Evolutionary conservation across 345 rosid genomes (phyloP), one percentile per base, ranked within the genome.

Genomic region (Cardamine chenopodiifolia): DNA sequence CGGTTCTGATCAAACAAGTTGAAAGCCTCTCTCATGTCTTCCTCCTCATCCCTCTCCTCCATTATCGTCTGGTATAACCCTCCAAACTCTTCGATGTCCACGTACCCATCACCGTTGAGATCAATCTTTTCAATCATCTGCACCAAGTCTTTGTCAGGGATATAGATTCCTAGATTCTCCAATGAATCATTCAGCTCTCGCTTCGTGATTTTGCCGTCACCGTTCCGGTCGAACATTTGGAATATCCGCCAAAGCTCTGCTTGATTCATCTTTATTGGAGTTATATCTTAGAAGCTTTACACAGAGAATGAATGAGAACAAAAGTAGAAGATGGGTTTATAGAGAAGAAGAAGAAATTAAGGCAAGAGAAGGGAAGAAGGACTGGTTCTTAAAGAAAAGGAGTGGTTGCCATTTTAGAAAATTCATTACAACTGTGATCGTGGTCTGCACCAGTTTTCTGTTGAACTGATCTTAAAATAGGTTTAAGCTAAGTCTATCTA

Each of bases 61-160:
- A 92, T 92, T 71, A 95, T 95, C 68, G 96, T 80, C 71, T 84
- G 84, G 57, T 91, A 91, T 62, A 92, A 64, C 0, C 75, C 90
- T 1, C 91, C 98, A 32, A 95, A 95, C 82, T 95, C 98, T 5
- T 92, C 91, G 0, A 90, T 83, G n/a, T 95, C 99, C 2, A 95
- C 90, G 49, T 76, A 86, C 4, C 97, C 99, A 15, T 92, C 97
- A 1, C 93, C 92, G 10, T 95, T 90, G 56, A 76, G 82, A 48
- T 95, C 97, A 34, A 92, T 92, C 78, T 92, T 95, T 59, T 92
- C 97, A 15, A 92, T 88, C 94, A 90, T 89, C 66, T 86, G 88
- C 5, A 63, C 74, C 76, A 95, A 60, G 1, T 95, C 98, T 28
- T 76, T 79, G 26, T 90, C 99, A 0, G 88, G 76, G 7, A 89